These are phyloP conservation scores for Nitzschia sp. DNA, from an alignment of 108 stramenopile genomes.

Conservation along the genomic window DNA sequence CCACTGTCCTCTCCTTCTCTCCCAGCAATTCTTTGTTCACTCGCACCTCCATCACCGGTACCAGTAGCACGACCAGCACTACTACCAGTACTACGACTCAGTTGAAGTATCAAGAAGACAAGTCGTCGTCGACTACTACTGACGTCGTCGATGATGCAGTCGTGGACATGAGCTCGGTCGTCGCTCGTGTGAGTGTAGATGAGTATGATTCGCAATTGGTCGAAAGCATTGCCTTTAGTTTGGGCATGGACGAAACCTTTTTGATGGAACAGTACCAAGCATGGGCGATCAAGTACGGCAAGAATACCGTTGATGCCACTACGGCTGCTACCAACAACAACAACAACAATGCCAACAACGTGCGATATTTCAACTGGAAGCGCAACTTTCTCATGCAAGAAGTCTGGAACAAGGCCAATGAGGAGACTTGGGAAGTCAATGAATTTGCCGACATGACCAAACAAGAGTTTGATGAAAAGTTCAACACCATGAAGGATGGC, in stretches of 20 bases:
- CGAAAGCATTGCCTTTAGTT: neutral
- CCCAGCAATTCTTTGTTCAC: no score
- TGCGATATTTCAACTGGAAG: constrained; percentile 1
- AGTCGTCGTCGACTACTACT: neutral
- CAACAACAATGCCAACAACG: neutral
- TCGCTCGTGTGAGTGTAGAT: neutral
- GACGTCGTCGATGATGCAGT: neutral
- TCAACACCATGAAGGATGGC: neutral
- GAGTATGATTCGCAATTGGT: neutral
- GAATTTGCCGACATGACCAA: constrained; percentile 4
- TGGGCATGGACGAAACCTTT: neutral
- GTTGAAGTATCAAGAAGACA: neutral
- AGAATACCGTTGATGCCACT: no score
- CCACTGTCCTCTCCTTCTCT: neutral
- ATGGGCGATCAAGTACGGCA: neutral
- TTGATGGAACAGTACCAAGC: constrained; percentile 1
- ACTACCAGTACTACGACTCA: neutral
- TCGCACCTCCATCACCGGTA: neutral
- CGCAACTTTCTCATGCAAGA: constrained; percentile 3
- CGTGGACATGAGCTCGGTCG: neutral
- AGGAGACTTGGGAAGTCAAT: neutral
- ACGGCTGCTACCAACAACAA: no score
- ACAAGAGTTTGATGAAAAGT: neutral
- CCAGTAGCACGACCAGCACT: neutral
- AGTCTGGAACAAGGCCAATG: neutral